Conservation (phyloP, 768 basidiomycete species). For the Lyophyllum shimeji region DNA sequence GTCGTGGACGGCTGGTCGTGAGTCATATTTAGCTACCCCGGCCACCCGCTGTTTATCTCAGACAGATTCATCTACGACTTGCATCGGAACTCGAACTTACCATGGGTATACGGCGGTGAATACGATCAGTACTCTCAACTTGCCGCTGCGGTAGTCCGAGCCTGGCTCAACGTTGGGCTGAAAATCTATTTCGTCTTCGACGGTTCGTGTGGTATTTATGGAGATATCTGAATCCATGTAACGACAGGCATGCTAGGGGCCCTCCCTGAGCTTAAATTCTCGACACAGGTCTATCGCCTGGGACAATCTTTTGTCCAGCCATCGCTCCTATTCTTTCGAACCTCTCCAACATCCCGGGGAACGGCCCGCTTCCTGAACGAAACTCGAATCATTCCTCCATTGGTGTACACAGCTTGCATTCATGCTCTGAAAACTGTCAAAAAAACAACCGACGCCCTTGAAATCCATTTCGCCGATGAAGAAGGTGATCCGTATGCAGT, state of each 20-base stretch:
- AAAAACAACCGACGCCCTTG: constrained; percentile 34
- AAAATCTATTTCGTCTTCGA: constrained; percentile 79
- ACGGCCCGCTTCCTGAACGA: constrained; percentile 69
- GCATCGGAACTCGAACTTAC: constrained; percentile 55
- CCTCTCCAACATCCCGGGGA: constrained; percentile 63
- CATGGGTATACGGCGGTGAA: constrained; percentile 89
- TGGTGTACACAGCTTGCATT: constrained; percentile 58
- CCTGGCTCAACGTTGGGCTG: constrained; percentile 70
- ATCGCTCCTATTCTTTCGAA: constrained; percentile 77
- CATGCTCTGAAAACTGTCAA: constrained; percentile 46
- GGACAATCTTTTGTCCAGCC: constrained; percentile 58
- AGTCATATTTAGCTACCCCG: constrained; percentile 36
- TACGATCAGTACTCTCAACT: constrained; percentile 55
- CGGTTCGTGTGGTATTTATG: constrained; percentile 44
- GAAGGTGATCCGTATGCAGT: constrained; percentile 87
- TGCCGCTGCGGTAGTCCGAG: constrained; percentile 50
- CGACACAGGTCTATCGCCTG: constrained; percentile 61
- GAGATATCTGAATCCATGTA: constrained; percentile 13
- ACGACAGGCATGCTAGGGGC: constrained; percentile 47
- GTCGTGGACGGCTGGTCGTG: constrained; percentile 89
- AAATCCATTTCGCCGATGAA: constrained; percentile 74
- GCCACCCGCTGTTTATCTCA: constrained; percentile 4
- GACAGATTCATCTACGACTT: constrained; percentile 75
- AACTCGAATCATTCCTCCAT: constrained; percentile 72
- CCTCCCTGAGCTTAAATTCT: constrained; percentile 69